A percentile compares a stretch with the other conserved stretches of the same genome.
These are phyloP conservation scores for Blakeslea trispora DNA, from an alignment of 371 early-diverging fungal genomes.

Conservation along the genomic window DNA sequence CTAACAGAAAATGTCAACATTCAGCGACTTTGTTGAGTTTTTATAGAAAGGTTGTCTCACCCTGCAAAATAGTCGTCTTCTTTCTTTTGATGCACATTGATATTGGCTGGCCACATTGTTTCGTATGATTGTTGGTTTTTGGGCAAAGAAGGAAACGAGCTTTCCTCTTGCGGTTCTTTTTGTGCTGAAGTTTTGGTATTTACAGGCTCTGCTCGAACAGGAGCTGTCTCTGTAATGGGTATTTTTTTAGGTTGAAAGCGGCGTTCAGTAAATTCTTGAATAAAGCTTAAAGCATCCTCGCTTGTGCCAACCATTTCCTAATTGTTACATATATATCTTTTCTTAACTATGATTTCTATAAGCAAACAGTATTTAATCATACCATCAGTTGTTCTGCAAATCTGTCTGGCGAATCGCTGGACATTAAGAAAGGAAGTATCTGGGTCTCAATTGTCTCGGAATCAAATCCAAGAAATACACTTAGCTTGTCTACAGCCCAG, in stretches of 20 bases:
- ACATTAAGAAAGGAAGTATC: constrained; percentile 43
- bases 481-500: constrained; percentile 48
- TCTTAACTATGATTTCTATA: neutral
- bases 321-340: neutral
- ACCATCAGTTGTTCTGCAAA: constrained; percentile 45
- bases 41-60: too few relatives aligned
- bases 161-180: constrained; percentile 8
- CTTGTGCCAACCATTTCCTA: constrained; percentile 43
- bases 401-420: constrained; percentile 31
- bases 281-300: constrained; percentile 31
- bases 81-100: constrained; percentile 48
- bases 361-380: constrained; percentile 4
- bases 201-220: constrained; percentile 6
- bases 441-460: constrained; percentile 42
- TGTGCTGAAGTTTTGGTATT: too few relatives aligned
- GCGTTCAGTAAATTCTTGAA: constrained; percentile 38
- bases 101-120: constrained; percentile 43
- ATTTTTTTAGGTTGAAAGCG: constrained; percentile 23
- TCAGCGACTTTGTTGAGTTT: too few relatives aligned
- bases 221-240: neutral
- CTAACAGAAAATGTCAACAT: too few relatives aligned
- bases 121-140: constrained; percentile 17
- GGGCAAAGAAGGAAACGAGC: constrained; percentile 33
- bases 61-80: constrained; percentile 52
- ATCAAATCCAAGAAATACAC: constrained; percentile 51